A percentile compares a stretch with the other conserved stretches of the same genome.
phyloP scores from a whole-genome alignment of 768 basidiomycete species.

The Suillus discolor region DNA sequence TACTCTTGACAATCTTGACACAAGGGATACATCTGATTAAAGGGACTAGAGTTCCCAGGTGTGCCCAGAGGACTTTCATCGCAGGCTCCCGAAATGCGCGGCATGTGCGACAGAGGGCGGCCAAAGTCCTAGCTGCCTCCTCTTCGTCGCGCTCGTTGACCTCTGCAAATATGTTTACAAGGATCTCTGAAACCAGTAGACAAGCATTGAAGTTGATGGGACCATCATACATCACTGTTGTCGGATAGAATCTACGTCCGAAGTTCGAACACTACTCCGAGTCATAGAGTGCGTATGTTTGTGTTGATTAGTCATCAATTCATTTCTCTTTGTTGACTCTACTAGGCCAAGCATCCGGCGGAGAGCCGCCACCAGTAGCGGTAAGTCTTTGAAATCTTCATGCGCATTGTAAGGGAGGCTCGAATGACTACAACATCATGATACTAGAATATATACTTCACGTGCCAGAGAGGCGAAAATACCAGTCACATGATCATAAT shows the following conservation, averaged over 20 bases:
- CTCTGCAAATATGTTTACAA: constrained; percentile 6
- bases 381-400: not conserved
- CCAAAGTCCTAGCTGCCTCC: constrained; percentile 7
- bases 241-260: not conserved
- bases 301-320: not conserved
- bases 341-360: not conserved
- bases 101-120: constrained; percentile 10
- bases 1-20: not conserved
- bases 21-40: constrained; percentile 7
- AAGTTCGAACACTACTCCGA: too few relatives aligned
- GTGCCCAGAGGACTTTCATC: constrained; percentile 10
- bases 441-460: too few relatives aligned
- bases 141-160: constrained; percentile 8
- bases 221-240: not conserved
- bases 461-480: too few relatives aligned
- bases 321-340: not conserved
- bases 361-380: not conserved
- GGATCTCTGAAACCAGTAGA: constrained; percentile 6
- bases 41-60: constrained; percentile 6
- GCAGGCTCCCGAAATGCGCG: constrained; percentile 8
- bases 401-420: not conserved
- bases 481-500: too few relatives aligned
- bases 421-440: too few relatives aligned
- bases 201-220: constrained; percentile 1
- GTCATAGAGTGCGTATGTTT: not conserved